phyloP scores from a whole-genome alignment of 2,329 filamentous ascomycete species.

The Neobulgaria alba region DNA sequence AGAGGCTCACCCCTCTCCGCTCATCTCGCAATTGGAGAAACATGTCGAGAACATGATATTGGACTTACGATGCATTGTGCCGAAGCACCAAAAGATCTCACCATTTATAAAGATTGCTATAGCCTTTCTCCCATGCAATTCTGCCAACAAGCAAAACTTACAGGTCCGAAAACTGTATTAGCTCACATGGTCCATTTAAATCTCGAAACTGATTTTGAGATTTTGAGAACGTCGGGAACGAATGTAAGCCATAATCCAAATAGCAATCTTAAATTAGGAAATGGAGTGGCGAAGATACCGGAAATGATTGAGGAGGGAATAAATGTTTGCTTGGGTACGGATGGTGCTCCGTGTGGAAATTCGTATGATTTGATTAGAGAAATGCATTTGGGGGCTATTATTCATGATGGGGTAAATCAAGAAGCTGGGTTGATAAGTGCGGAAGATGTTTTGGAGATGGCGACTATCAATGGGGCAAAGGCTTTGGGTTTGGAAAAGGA shows the following conservation, averaged over 20 bases:
- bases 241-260: constrained; percentile 43
- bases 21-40: constrained; percentile 29
- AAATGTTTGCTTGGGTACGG: constrained; percentile 41
- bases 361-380: constrained; percentile 43
- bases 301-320: constrained; percentile 35
- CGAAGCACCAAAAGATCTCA: constrained; percentile 31
- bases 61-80: constrained; percentile 33
- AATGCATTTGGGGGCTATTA: constrained; percentile 41
- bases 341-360: constrained; percentile 45
- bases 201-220: constrained; percentile 32
- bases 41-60: constrained; percentile 27
- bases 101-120: constrained; percentile 33
- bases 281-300: constrained; percentile 39
- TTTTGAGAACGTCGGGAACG: constrained; percentile 33
- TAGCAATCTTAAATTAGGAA: constrained; percentile 43
- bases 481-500: neutral
- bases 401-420: constrained; percentile 37
- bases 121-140: constrained; percentile 36
- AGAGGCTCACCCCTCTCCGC: constrained; percentile 33
- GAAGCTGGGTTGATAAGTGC: constrained; percentile 37
- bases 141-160: constrained; percentile 31
- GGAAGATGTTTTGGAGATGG: constrained; percentile 40
- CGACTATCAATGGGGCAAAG: constrained; percentile 13
- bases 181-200: constrained; percentile 45
- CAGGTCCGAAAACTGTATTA: constrained; percentile 36